A percentile compares a stretch with the other conserved stretches of the same genome.
Conservation (phyloP, 1,284 basidiomycete species). For the Kwoniella shivajii region DNA sequence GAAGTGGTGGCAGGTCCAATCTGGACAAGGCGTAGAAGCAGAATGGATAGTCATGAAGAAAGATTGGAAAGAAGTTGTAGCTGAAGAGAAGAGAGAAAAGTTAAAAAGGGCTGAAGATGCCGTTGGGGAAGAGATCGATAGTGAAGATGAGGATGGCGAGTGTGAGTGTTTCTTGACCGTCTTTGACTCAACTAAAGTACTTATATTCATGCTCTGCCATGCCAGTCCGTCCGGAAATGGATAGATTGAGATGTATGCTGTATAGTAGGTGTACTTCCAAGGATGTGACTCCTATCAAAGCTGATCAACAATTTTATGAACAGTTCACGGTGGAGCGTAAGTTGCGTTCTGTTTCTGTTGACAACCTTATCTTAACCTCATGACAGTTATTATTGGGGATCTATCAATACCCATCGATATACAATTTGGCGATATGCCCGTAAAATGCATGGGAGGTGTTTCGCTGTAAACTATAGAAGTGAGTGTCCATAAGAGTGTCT, state of each 20-base stretch:
- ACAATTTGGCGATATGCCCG: slow-evolving; percentile 78
- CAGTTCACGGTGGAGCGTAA: slow-evolving; percentile 64
- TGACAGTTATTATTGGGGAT: slow-evolving; percentile 58
- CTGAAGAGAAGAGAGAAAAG: slow-evolving; percentile 23
- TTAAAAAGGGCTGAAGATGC: slow-evolving; percentile 24
- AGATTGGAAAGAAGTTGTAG: slow-evolving; percentile 53
- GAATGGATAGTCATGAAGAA: slow-evolving; percentile 80
- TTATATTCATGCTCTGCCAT: not conserved
- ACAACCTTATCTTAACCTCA: not conserved
- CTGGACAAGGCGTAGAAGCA: slow-evolving; percentile 73
- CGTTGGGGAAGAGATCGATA: slow-evolving; percentile 13
- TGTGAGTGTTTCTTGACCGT: no score
- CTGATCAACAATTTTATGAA: slow-evolving; percentile 4
- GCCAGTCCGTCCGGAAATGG: slow-evolving; percentile 66
- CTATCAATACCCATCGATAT: slow-evolving; percentile 63
- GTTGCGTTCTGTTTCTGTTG: slow-evolving; percentile 3
- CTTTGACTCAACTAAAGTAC: no score
- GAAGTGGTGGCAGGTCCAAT: slow-evolving; percentile 95
- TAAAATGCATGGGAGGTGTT: slow-evolving; percentile 84
- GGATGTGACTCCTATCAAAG: not conserved
- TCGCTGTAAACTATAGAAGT: slow-evolving; percentile 82
- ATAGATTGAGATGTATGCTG: slow-evolving; percentile 80
- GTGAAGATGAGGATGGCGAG: slow-evolving; percentile 12
- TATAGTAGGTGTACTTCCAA: slow-evolving; percentile 56
- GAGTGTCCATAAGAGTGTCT: slow-evolving; percentile 8